Evolutionary conservation across 805 yeast genomes (phyloP).

Genomic region (Sugiyamaella americana): DNA sequence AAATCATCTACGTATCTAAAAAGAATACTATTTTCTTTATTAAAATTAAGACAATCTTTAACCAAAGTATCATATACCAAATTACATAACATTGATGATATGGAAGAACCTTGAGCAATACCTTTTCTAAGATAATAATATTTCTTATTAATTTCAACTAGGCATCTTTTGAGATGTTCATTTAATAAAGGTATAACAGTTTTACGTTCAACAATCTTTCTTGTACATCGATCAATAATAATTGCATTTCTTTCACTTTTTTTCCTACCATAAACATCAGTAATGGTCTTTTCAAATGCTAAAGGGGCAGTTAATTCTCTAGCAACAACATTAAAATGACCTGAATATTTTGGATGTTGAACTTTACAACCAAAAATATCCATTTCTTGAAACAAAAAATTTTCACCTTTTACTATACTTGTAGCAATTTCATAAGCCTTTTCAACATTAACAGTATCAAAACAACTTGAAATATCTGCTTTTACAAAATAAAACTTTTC

Average conservation of each 20-base stretch:
- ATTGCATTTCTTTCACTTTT: conserved; percentile 18
- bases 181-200: conserved; percentile 43
- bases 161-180: conserved; percentile 50
- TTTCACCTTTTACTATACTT: conserved; percentile 1
- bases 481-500: conserved; percentile 45
- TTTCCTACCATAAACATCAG: not conserved
- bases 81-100: conserved; percentile 72
- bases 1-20: conserved; percentile 83
- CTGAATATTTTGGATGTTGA: not conserved
- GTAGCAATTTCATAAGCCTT: conserved; percentile 14
- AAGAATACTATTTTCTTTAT: conserved; percentile 35
- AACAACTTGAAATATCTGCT: conserved; percentile 73
- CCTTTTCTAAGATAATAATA: conserved; percentile 55
- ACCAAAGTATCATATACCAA: conserved; percentile 61
- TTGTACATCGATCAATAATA: conserved; percentile 26
- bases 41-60: conserved; percentile 28
- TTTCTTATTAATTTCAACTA: conserved; percentile 31
- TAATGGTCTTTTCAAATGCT: conserved; percentile 4
- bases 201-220: conserved; percentile 34
- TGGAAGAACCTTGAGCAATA: conserved; percentile 75
- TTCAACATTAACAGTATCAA: conserved; percentile 49
- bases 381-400: not conserved
- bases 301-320: conserved; percentile 2
- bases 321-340: not conserved
- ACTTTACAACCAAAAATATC: conserved; percentile 14